Conservation (phyloP, 1,284 basidiomycete genomes). For the Pseudozyma sp. region DNA sequence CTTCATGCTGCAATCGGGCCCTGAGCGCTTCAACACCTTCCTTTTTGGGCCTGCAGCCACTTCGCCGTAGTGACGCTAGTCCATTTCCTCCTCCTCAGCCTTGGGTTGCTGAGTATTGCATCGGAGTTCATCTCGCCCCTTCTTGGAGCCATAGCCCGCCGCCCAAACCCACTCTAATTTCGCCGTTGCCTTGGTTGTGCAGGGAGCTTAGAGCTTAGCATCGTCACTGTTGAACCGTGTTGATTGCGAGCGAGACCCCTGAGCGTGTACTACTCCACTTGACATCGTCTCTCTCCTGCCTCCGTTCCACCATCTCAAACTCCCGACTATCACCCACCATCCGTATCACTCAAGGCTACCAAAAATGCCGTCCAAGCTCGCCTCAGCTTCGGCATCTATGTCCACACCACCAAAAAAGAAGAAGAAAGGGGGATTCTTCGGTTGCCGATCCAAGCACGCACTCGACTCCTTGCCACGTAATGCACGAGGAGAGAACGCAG, state of each 20-base stretch:
- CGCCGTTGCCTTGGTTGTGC: neutral
- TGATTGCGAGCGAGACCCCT: conserved; percentile 14
- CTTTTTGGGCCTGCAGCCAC: conserved; percentile 15
- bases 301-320: neutral
- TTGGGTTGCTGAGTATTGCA: too few relatives aligned
- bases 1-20: conserved; percentile 14
- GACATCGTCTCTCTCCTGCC: neutral
- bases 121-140: conserved; percentile 11
- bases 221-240: neutral
- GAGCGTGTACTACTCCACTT: neutral
- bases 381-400: conserved; percentile 20
- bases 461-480: conserved; percentile 50
- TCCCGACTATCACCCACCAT: neutral
- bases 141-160: neutral
- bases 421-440: conserved; percentile 44
- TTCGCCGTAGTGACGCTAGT: conserved; percentile 12
- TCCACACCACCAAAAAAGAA: conserved; percentile 33
- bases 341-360: neutral
- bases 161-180: conserved; percentile 4
- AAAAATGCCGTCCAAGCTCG: conserved; percentile 23
- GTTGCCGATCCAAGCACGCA: conserved; percentile 46
- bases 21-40: conserved; percentile 14
- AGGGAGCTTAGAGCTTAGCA: conserved; percentile 17
- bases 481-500: conserved; percentile 40
- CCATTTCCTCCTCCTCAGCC: neutral